Evolutionary conservation across 202 grass and related monocot species (phyloP).

Genomic region (Panicum virgatum): DNA sequence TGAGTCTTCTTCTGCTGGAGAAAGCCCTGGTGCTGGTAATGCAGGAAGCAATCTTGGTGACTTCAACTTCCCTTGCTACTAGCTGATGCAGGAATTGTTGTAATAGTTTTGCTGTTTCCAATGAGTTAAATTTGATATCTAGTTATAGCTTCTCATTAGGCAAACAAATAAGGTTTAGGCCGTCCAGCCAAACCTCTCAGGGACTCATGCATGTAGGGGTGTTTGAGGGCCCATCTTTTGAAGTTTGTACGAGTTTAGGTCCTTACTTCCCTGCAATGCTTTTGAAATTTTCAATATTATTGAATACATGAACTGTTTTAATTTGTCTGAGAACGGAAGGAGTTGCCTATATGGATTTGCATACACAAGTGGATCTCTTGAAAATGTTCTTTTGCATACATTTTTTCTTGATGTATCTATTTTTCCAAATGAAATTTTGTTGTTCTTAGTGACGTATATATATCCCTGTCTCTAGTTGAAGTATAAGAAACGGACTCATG

Average conservation of each 20-base stretch:
- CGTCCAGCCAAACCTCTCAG: neutral
- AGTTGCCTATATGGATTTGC: neutral
- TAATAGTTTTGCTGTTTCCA: neutral
- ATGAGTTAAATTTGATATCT: neutral
- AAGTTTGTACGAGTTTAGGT: slow-evolving; percentile 10
- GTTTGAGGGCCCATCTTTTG: neutral
- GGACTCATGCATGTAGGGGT: neutral
- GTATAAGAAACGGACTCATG: too few species aligned
- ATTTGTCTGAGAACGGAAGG: neutral
- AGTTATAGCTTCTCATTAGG: neutral
- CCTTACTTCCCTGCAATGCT: neutral
- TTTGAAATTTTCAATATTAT: neutral
- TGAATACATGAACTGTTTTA: neutral
- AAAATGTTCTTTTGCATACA: neutral
- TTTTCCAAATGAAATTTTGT: neutral
- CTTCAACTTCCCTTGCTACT: neutral
- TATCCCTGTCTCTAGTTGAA: too few species aligned
- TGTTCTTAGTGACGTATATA: too few species aligned
- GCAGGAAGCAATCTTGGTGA: neutral
- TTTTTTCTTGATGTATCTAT: neutral
- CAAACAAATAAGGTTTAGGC: neutral
- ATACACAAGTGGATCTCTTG: too few species aligned
- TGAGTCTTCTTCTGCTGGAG: neutral
- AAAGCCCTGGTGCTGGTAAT: neutral
- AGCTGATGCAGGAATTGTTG: neutral